phyloP scores from a whole-genome alignment of 1,284 basidiomycete species.

The Pseudozyma pruni region DNA sequence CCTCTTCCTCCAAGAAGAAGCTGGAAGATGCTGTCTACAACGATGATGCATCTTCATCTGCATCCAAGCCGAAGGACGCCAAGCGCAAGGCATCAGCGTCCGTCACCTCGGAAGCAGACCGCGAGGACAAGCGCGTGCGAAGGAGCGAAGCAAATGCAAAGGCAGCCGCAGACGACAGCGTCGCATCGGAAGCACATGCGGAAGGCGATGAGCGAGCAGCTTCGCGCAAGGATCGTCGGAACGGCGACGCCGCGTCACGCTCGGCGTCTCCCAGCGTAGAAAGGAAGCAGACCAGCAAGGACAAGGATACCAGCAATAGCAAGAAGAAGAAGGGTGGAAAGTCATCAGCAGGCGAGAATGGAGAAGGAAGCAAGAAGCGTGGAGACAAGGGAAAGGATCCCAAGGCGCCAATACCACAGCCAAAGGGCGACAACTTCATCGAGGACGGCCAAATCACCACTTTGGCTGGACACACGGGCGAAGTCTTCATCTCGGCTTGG shows the following conservation, averaged over 20 bases:
- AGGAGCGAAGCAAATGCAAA: slow-evolving; percentile 21
- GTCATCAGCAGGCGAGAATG: slow-evolving; percentile 36
- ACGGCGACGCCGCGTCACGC: slow-evolving; percentile 24
- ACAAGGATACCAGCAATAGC: slow-evolving; percentile 31
- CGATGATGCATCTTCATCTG: slow-evolving; percentile 13
- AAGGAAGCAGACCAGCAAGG: slow-evolving; percentile 32
- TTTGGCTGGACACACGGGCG: slow-evolving; percentile 61
- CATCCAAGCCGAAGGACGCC: slow-evolving; percentile 32
- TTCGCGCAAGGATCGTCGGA: slow-evolving; percentile 27
- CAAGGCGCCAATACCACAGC: slow-evolving; percentile 42
- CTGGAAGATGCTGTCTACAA: slow-evolving; percentile 43
- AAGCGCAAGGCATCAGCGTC: slow-evolving; percentile 53
- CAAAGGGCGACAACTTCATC: slow-evolving; percentile 40
- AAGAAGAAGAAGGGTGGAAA: slow-evolving; percentile 56
- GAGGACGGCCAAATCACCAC: slow-evolving; percentile 47
- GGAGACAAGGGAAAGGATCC: slow-evolving; percentile 45
- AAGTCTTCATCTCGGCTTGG: slow-evolving; percentile 67
- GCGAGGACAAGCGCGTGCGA: slow-evolving; percentile 48
- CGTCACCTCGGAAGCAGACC: slow-evolving; percentile 30
- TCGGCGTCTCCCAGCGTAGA: slow-evolving; percentile 33
- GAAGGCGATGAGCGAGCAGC: slow-evolving; percentile 11
- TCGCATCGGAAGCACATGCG: slow-evolving; percentile 8
- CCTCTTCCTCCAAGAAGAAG: slow-evolving; percentile 57
- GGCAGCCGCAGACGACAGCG: slow-evolving; percentile 13
- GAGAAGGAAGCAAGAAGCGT: slow-evolving; percentile 43